Conservation (phyloP, 2,329 filamentous ascomycete genomes). For the Fusarium metavorans region DNA sequence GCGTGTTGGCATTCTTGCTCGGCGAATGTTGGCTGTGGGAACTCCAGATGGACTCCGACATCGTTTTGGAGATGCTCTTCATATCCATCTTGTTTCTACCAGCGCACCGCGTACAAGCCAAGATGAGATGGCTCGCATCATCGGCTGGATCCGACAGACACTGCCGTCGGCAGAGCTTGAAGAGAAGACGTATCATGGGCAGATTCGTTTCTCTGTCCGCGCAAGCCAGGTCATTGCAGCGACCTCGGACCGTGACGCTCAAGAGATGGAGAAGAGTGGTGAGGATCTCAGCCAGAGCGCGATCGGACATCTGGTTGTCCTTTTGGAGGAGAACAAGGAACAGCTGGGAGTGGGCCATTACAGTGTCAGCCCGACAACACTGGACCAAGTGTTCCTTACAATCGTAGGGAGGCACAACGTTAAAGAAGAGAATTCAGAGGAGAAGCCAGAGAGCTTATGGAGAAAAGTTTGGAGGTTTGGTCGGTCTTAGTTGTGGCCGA, state of each 20-base stretch:
- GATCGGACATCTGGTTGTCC: slow-evolving; percentile 76
- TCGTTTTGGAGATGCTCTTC: slow-evolving; percentile 81
- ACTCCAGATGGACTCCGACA: slow-evolving; percentile 78
- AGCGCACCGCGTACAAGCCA: slow-evolving; percentile 79
- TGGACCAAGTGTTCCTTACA: slow-evolving; percentile 90
- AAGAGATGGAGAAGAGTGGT: slow-evolving; percentile 38
- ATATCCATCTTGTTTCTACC: slow-evolving; percentile 83
- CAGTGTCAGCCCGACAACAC: slow-evolving; percentile 85
- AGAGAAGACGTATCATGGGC: slow-evolving; percentile 83
- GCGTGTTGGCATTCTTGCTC: slow-evolving; percentile 86
- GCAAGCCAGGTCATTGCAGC: slow-evolving; percentile 55
- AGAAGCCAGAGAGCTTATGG: slow-evolving; percentile 44
- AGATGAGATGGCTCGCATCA: slow-evolving; percentile 75
- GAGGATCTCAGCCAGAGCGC: slow-evolving; percentile 57
- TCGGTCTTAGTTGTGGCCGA: slow-evolving; percentile 25
- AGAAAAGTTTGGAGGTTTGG: slow-evolving; percentile 41
- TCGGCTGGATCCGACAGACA: slow-evolving; percentile 71
- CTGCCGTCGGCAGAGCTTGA: slow-evolving; percentile 78
- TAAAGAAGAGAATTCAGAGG: slow-evolving; percentile 75
- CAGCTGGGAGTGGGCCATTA: slow-evolving; percentile 84
- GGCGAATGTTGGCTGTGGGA: slow-evolving; percentile 86
- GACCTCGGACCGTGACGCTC: slow-evolving; percentile 34
- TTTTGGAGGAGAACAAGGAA: slow-evolving; percentile 78
- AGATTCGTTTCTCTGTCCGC: slow-evolving; percentile 85
- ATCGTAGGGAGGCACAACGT: slow-evolving; percentile 87